A percentile compares a stretch with the other conserved stretches of the same genome.
Conservation (phyloP, 225 moss, liverwort and hornwort genomes). For the Pleurozium schreberi region DNA sequence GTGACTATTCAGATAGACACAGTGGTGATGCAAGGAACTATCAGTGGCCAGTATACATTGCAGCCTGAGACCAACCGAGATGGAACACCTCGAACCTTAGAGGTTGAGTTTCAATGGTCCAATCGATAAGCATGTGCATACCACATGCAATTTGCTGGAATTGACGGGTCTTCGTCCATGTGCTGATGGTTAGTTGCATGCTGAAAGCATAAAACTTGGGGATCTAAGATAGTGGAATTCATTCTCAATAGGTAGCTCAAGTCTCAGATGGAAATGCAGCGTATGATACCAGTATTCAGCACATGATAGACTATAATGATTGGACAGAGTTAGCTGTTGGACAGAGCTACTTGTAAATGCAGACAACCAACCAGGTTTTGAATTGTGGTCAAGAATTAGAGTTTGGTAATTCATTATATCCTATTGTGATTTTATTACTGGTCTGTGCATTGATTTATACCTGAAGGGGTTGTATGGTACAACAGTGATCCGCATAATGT, state of each 20-base stretch:
- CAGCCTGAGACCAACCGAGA: slow-evolving; percentile 92
- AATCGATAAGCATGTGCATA: slow-evolving; percentile 45
- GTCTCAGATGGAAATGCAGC: background rate
- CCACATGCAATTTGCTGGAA: background rate
- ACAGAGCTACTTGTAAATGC: slow-evolving; percentile 18
- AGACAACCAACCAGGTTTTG: slow-evolving; percentile 11
- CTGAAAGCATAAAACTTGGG: slow-evolving; percentile 4
- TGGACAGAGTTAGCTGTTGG: slow-evolving; percentile 3
- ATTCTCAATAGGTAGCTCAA: background rate
- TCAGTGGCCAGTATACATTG: slow-evolving; percentile 77
- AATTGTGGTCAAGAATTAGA: slow-evolving; percentile 11
- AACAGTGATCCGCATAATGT: background rate
- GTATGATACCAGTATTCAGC: background rate
- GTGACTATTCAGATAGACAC: slow-evolving; percentile 95
- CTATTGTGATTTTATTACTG: background rate
- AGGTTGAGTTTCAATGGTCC: slow-evolving; percentile 99
- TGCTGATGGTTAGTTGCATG: slow-evolving; percentile 1
- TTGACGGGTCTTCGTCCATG: background rate
- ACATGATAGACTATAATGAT: background rate
- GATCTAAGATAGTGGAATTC: background rate
- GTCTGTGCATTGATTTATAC: background rate
- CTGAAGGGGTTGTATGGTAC: background rate
- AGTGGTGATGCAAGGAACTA: slow-evolving; percentile 79
- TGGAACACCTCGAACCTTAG: slow-evolving; percentile 79
- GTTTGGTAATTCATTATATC: slow-evolving; percentile 10